These are phyloP conservation scores for Chalaropsis ovoidea DNA, from an alignment of 2,329 filamentous ascomycete species.

Conservation along the genomic window DNA sequence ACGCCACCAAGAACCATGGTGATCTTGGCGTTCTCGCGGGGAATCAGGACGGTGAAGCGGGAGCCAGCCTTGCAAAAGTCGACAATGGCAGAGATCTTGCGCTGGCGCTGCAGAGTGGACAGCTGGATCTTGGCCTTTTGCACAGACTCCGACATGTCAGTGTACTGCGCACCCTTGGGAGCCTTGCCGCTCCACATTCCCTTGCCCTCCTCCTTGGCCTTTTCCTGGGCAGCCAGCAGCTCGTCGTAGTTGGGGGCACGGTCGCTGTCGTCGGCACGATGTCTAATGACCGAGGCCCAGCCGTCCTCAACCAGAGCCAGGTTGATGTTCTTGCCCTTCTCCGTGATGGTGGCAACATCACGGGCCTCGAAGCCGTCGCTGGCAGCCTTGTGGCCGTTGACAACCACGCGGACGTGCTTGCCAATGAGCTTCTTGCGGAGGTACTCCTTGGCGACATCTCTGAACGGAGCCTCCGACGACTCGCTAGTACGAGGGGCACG, in stretches of 20 bases:
- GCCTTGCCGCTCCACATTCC: conserved; percentile 92
- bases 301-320: conserved; percentile 81
- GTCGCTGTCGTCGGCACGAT: conserved; percentile 89
- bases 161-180: conserved; percentile 68
- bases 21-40: conserved; percentile 85
- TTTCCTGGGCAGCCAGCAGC: conserved; percentile 67
- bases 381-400: conserved; percentile 85
- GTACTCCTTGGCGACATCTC: conserved; percentile 92
- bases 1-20: conserved; percentile 92
- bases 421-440: conserved; percentile 87
- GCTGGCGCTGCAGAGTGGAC: conserved; percentile 76
- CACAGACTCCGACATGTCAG: conserved; percentile 81
- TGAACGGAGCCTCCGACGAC: conserved; percentile 76
- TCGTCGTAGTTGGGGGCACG: conserved; percentile 90
- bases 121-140: conserved; percentile 95
- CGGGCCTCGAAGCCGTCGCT: conserved; percentile 86
- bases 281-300: conserved; percentile 86
- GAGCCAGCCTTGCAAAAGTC: conserved; percentile 98
- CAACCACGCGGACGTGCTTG: conserved; percentile 80
- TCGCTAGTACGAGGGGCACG: conserved; percentile 86
- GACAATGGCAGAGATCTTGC: conserved; percentile 83
- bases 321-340: conserved; percentile 79
- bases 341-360: conserved; percentile 80
- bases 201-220: conserved; percentile 76
- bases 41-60: conserved; percentile 82